These are phyloP conservation scores for Trichomonascaceae sp. DNA, from an alignment of 1,139 yeast genomes.

Conservation along the genomic window DNA sequence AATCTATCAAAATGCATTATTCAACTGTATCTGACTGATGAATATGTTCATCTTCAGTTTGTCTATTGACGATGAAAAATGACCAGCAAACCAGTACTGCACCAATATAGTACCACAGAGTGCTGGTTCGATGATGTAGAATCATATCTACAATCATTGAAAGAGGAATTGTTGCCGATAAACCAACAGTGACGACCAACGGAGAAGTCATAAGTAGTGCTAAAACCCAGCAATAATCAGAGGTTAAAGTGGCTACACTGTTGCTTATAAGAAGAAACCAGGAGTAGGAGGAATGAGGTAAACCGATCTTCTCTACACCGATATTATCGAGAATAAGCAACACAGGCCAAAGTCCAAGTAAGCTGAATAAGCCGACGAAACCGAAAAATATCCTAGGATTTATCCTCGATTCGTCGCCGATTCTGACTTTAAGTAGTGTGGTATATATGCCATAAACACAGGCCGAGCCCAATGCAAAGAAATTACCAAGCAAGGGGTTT, in stretches of 20 bases:
- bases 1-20: background rate
- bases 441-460: conserved; percentile 88
- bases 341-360: conserved; percentile 78
- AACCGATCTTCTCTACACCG: conserved; percentile 62
- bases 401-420: conserved; percentile 64
- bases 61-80: conserved; percentile 74
- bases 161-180: conserved; percentile 86
- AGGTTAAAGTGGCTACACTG: conserved; percentile 70
- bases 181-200: conserved; percentile 88
- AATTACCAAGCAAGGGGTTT: conserved; percentile 61
- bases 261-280: conserved; percentile 54
- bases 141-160: conserved; percentile 90
- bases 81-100: conserved; percentile 77
- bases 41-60: conserved; percentile 52
- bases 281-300: conserved; percentile 54
- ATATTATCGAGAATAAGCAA: conserved; percentile 51
- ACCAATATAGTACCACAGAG: conserved; percentile 63
- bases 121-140: conserved; percentile 57
- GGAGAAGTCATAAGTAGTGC: conserved; percentile 93
- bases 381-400: conserved; percentile 89
- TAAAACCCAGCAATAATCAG: conserved; percentile 94
- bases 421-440: conserved; percentile 67
- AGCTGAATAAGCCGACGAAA: conserved; percentile 81
- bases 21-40: background rate
- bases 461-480: conserved; percentile 78